A percentile compares a stretch with the other conserved stretches of the same genome.
Evolutionary conservation across 108 stramenopile genomes (phyloP).

Genomic region (Cyclotella baltica): DNA sequence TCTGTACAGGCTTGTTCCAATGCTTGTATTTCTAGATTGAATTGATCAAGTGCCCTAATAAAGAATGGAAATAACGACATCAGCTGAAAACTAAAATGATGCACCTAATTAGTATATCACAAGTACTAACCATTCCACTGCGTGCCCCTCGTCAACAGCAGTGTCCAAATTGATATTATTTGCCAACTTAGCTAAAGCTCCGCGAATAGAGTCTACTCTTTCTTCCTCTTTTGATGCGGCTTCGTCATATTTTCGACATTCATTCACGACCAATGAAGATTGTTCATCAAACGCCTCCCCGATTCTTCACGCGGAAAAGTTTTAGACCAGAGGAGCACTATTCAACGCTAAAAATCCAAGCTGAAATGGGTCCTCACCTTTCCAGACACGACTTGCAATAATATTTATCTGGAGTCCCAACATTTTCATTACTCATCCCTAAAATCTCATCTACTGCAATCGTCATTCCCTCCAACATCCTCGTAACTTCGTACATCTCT

Average conservation of each 20-base stretch:
- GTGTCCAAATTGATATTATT: slow-evolving; percentile 19
- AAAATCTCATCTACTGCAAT: not conserved
- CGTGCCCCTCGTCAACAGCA: slow-evolving; percentile 19
- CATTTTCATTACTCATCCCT: not conserved
- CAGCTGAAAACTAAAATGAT: not conserved
- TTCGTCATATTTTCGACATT: slow-evolving; percentile 38
- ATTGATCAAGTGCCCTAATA: slow-evolving; percentile 37
- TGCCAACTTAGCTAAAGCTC: slow-evolving; percentile 19
- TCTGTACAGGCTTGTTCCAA: slow-evolving; percentile 34
- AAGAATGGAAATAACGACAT: not conserved
- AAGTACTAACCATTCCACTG: slow-evolving; percentile 33
- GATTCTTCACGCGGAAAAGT: slow-evolving; percentile 21
- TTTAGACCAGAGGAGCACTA: not conserved
- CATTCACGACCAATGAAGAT: slow-evolving; percentile 27
- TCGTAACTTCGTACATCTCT: slow-evolving; percentile 5
- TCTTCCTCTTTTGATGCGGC: slow-evolving; percentile 44
- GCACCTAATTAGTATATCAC: not conserved
- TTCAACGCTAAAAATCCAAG: too few relatives aligned
- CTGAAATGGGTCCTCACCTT: not conserved
- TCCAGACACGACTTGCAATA: slow-evolving; percentile 13
- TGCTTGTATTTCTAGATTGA: slow-evolving; percentile 36
- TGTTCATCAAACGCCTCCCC: slow-evolving; percentile 29
- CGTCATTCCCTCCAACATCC: not conserved
- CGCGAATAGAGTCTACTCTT: slow-evolving; percentile 21
- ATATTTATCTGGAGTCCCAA: not conserved